A percentile compares a stretch with the other conserved stretches of the same genome.
phyloP scores from a whole-genome alignment of 108 stramenopile species.

The Chaetoceros muelleri region DNA sequence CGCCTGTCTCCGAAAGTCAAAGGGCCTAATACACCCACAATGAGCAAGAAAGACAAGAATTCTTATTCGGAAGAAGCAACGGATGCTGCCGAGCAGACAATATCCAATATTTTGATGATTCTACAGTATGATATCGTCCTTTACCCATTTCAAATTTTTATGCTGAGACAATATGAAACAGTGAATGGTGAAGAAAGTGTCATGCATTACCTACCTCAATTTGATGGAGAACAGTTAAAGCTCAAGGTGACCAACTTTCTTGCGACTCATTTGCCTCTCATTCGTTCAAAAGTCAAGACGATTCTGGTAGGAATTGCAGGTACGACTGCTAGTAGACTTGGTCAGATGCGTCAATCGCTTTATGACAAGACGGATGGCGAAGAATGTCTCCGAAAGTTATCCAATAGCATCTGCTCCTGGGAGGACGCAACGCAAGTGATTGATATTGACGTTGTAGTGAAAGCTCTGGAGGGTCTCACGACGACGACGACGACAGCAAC shows the following conservation, averaged over 20 bases:
- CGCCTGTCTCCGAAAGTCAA: constrained; percentile 19
- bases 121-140: constrained; percentile 78
- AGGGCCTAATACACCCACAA: constrained; percentile 1
- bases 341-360: constrained; percentile 75
- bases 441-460: constrained; percentile 43
- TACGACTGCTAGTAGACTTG: constrained; percentile 71
- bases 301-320: constrained; percentile 74
- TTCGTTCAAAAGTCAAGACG: constrained; percentile 72
- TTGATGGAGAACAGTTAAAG: constrained; percentile 46
- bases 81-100: constrained; percentile 44
- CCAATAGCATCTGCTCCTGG: constrained; percentile 55
- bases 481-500: constrained; percentile 1
- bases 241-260: constrained; percentile 68
- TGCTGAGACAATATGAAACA: constrained; percentile 28
- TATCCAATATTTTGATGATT: constrained; percentile 72
- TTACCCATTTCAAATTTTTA: constrained; percentile 76
- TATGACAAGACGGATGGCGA: constrained; percentile 83
- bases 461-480: constrained; percentile 13
- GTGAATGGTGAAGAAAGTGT: constrained; percentile 16
- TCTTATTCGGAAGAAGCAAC: constrained; percentile 4
- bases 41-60: constrained; percentile 1
- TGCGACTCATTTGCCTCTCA: constrained; percentile 68
- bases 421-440: constrained; percentile 74
- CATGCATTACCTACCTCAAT: constrained; percentile 55
- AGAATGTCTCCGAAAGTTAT: constrained; percentile 40